Evolutionary conservation across 495 filamentous ascomycete species (phyloP), one percentile per base, ranked within the genome.

Genomic region (Astrothelium subdiscretum): DNA sequence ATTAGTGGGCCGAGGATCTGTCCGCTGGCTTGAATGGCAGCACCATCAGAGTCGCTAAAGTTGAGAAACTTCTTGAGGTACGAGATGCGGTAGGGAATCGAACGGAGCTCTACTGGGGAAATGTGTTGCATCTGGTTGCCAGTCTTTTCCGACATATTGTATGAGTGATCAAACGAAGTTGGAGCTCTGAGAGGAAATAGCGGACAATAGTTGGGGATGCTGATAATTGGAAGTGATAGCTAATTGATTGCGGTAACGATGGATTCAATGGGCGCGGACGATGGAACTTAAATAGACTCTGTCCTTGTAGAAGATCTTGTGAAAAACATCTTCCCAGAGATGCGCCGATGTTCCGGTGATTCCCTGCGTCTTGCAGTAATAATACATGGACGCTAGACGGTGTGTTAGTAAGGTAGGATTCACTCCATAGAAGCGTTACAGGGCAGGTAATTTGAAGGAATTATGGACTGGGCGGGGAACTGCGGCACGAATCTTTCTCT

Each of bases 121-220:
- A 77, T 72, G 59, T 74, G 74, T 32, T 75, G 70, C 74, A 76
- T 76, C 12, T 51, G 59, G 57, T 35, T 43, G 31, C n/a, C 11
- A 4, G 54, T 5, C 20, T 54, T 29, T 54, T 54, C 24, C 5
- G 48, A 27, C 48, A 54, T 54, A 27, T 54, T 54, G 48, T 54
- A 3, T 54, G 48, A 26, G 26, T 54, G 20, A 15, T 12, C 11
- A 8, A n/a, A 8, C 8, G 48, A 24, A 54, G 3, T 26, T 12
- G 6, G 42, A 10, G 42, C 3, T 48, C 20, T 3, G 42, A 48
- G 42, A 48, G 13, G 18, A 18, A 3, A 11, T 48, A 18, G 35
- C 15, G 6, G 6, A 6, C 15, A 6, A 15, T 40, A 40, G 35
- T 40, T 40, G 6, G 35, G 15, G 35, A 40, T n/a, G n/a, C n/a